These are phyloP conservation scores for Calonectria hongkongensis DNA, from an alignment of 2,329 filamentous ascomycete species.

Conservation along the genomic window DNA sequence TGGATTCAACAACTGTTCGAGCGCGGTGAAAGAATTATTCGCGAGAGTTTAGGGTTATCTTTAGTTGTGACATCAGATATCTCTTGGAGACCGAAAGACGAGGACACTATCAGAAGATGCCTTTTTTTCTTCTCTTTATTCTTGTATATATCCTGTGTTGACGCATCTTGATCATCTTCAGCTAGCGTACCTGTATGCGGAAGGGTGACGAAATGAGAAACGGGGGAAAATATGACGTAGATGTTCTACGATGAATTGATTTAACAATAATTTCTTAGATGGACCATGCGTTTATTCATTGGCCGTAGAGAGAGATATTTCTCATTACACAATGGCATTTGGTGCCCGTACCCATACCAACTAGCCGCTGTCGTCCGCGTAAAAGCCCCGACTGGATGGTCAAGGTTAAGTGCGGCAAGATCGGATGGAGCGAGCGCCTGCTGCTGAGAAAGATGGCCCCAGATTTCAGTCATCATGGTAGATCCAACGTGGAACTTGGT, in stretches of 20 bases:
- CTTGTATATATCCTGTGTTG: background rate
- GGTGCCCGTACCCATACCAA: background rate
- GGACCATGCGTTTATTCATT: background rate
- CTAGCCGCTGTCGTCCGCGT: background rate
- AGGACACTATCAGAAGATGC: background rate
- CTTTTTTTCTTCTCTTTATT: constrained; percentile 9
- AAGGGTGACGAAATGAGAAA: background rate
- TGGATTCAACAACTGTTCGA: constrained; percentile 19
- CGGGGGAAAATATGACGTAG: background rate
- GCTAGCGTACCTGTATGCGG: background rate
- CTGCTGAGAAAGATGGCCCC: background rate
- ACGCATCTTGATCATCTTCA: background rate
- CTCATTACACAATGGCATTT: too few species aligned
- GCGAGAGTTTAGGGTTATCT: too few species aligned
- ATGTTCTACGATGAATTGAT: background rate
- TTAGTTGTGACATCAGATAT: too few species aligned
- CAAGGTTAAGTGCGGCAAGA: background rate
- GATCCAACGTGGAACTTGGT: background rate
- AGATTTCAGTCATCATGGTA: background rate
- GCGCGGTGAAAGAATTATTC: background rate
- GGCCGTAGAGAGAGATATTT: too few species aligned
- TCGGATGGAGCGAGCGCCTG: background rate
- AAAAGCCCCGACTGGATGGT: background rate
- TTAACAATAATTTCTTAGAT: background rate
- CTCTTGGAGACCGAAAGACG: background rate